phyloP scores from a whole-genome alignment of 1,139 yeast genomes.

The Blastobotrys malaysiensis region DNA sequence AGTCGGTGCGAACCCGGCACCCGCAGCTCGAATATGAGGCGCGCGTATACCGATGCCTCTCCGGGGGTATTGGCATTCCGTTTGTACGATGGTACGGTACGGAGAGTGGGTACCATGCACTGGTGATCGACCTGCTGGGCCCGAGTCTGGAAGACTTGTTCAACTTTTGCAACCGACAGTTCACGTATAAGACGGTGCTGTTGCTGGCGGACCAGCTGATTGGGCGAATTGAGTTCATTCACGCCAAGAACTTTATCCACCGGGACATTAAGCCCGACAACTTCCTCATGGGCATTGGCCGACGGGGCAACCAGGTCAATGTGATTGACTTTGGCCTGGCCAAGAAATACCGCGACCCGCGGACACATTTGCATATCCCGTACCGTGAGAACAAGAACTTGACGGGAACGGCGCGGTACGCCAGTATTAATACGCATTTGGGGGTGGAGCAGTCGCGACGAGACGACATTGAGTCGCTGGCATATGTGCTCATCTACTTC shows the following conservation, averaged over 20 bases:
- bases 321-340: conserved; percentile 97
- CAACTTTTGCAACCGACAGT: conserved; percentile 91
- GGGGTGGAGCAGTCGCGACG: conserved; percentile 96
- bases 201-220: conserved; percentile 90
- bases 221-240: conserved; percentile 91
- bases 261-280: conserved; percentile 89
- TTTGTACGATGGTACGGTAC: conserved; percentile 97
- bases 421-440: conserved; percentile 90
- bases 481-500: conserved; percentile 91
- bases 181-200: conserved; percentile 88
- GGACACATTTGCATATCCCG: conserved; percentile 93
- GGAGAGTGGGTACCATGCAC: conserved; percentile 93
- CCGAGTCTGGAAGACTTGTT: conserved; percentile 94
- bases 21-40: conserved; percentile 98
- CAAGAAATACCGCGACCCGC: conserved; percentile 90
- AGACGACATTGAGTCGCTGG: conserved; percentile 93
- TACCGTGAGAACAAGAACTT: conserved; percentile 81
- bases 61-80: conserved; percentile 97
- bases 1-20: conserved; percentile 83
- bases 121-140: conserved; percentile 93
- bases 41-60: conserved; percentile 84
- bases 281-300: conserved; percentile 93
- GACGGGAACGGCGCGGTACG: conserved; percentile 97
- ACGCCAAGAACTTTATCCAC: conserved; percentile 92
- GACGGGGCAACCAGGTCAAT: conserved; percentile 91